Evolutionary conservation across 164 flowering plant genomes (phyloP), one percentile per base, ranked within the genome.

Genomic region (Saururus chinensis): DNA sequence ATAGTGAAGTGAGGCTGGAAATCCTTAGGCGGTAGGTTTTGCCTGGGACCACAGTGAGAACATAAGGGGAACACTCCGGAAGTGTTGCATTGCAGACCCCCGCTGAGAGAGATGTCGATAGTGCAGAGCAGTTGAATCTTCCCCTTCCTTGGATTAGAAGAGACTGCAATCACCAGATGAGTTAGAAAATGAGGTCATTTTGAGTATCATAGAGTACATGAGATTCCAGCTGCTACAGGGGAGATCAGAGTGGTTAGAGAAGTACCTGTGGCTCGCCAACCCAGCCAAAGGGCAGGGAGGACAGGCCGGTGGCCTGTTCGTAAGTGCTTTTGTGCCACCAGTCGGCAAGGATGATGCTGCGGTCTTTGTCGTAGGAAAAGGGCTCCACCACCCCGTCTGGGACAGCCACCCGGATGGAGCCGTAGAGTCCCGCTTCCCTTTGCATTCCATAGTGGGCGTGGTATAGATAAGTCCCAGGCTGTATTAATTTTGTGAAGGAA

Each of bases 381-480:
- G 97, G 96, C 61, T 93, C 96, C 0, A 54, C n/a, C 19, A 49
- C 72, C 37, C 92, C 96, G 0, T 76, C 74, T 0, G 84, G 82
- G 20, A 74, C 74, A 16, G 79, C 23, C 4, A 92, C 98, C 0
- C 70, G 72, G n/a, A 90, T 76, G 19, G 82, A 75, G 1, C 98
- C 96, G 35, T 83, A 85, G 16, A 93, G 60, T 11, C 97, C 96
- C 0, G 92, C 86, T 68, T 75, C 88, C 69, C 89, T 84, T 69
- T 90, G 96, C 97, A 93, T 85, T 0, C 97, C 95, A 57, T 88
- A 88, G 62, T 90, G 97, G 3, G 89, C 96, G 68, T 90, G 98
- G 70, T 93, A 93, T 35, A 93, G 40, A 42, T 80, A 92, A 12
- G 90, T 86, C 23, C 98, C 98, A 8, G 97, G 75, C 98, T 92